A percentile compares a stretch with the other conserved stretches of the same genome.
These are phyloP conservation scores for Saccharomycopsis guyanensis DNA, from an alignment of 805 yeast species.

Conservation along the genomic window DNA sequence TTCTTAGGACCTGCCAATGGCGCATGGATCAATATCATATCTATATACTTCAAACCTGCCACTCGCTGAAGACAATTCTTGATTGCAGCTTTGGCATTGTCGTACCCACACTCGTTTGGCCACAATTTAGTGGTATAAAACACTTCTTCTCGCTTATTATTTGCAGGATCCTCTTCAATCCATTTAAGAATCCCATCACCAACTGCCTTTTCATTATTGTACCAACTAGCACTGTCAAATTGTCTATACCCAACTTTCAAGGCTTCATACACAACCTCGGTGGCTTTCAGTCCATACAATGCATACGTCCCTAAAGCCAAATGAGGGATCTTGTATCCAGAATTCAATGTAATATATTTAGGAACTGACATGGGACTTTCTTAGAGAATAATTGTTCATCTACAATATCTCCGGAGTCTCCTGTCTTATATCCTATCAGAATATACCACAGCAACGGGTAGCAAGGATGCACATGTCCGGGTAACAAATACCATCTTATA, in stretches of 20 bases:
- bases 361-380: conserved; percentile 21
- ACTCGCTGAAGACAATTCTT: conserved; percentile 45
- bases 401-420: no score
- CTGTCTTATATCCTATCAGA: not conserved
- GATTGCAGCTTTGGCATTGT: conserved; percentile 50
- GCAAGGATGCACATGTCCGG: no score
- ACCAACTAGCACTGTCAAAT: conserved; percentile 64
- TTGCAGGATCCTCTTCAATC: conserved; percentile 38
- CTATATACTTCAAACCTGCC: conserved; percentile 56
- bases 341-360: conserved; percentile 36
- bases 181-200: conserved; percentile 51
- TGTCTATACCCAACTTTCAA: conserved; percentile 64
- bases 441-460: not conserved
- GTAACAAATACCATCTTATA: no score
- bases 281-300: conserved; percentile 33
- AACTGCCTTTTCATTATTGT: conserved; percentile 56
- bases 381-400: no score
- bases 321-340: conserved; percentile 49
- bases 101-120: conserved; percentile 58
- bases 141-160: conserved; percentile 42
- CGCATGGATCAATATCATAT: conserved; percentile 59
- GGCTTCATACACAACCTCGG: conserved; percentile 45
- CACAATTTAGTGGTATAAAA: conserved; percentile 68
- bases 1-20: conserved; percentile 42
- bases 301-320: conserved; percentile 51